Base-by-base conservation (phyloP, 768 basidiomycete species). In the Thelephora ganbajun region DNA sequence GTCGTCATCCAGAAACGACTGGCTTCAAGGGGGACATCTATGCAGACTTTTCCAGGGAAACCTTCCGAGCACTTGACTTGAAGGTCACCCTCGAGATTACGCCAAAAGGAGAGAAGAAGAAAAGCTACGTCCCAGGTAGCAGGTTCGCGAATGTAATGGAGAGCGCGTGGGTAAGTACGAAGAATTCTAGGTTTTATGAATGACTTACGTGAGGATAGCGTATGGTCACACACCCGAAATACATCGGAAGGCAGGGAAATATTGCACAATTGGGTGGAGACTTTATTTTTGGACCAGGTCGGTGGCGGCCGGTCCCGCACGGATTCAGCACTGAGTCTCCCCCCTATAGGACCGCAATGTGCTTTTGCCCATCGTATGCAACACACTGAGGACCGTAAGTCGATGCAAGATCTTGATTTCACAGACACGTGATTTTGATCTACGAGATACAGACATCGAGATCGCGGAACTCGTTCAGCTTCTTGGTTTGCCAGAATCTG, bases 61-160 rank as follows among this genome's bases (percentile, higher is more conserved):
- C 89, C 0, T 87, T 80, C 56, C 69, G 63, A 19, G 64, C 66
- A 0, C 68, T 88, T 0, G 82, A 80, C 1, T 76, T 87, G 69
- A 74, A 69, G 3, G 59, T 68, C 2, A 70, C 50, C 11, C 59
- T 77, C 2, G 59, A 60, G 4, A 48, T 26, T 7, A 74, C 76
- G 0, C 77, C 79, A 0, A 53, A 68, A 0, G 69, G 66, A 2
- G 59, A 73, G 52, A 23, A 63, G 51, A 70, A 62, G 46, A 65
- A 63, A 37, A 73, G 69, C 50, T 80, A 81, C 53, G 47, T 78
- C 14, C 62, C 57, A 0, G 53, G 54, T 9, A 47, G 16, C 30
- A 18, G 26, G 26, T 18, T 9, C 26, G 26, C 19, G 44, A 53
- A 34, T 9, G 19, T 34, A 13, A 13, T 43, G 6, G 6, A 6